A percentile compares a stretch with the other conserved stretches of the same genome.
These are phyloP conservation scores for Dendrobium catenatum DNA, from an alignment of 106 monocot genomes.

Conservation along the genomic window DNA sequence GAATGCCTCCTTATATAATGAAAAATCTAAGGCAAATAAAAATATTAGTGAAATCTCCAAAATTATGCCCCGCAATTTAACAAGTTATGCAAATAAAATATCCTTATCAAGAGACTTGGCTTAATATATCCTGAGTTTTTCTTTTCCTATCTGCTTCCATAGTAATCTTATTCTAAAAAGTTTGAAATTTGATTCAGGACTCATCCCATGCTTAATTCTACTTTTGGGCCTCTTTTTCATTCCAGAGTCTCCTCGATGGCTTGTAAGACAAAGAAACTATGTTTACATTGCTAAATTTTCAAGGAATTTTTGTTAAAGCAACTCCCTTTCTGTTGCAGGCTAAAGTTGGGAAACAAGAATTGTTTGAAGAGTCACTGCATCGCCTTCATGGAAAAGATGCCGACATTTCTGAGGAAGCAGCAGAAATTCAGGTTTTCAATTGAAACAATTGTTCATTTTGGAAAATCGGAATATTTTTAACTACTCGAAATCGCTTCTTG, in stretches of 20 bases:
- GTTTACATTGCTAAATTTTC: neutral
- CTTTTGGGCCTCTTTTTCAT: slow-evolving; percentile 61
- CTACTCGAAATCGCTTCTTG: neutral
- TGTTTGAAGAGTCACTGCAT: slow-evolving; percentile 47
- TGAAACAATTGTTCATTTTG: neutral
- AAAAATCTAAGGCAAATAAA: too few species aligned
- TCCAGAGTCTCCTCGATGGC: slow-evolving; percentile 89
- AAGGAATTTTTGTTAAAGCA: neutral
- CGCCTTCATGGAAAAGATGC: slow-evolving; percentile 51
- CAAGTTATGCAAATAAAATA: too few species aligned
- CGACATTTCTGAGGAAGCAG: slow-evolving; percentile 53
- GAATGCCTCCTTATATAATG: too few species aligned
- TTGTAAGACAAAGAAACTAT: slow-evolving; percentile 33
- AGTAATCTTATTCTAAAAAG: neutral
- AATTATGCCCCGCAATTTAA: too few species aligned
- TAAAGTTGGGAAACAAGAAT: slow-evolving; percentile 37
- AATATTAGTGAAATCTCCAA: too few species aligned
- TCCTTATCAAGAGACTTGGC: neutral
- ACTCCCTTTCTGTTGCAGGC: slow-evolving; percentile 24
- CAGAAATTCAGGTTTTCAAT: slow-evolving; percentile 45
- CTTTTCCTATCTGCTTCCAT: neutral
- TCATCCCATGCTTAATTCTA: slow-evolving; percentile 50
- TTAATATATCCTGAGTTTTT: neutral
- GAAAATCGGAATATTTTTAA: neutral
- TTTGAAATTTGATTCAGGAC: slow-evolving; percentile 25